A percentile compares a stretch with the other conserved stretches of the same genome.
Conservation (phyloP, 805 yeast genomes). For the Candida lessepsii region DNA sequence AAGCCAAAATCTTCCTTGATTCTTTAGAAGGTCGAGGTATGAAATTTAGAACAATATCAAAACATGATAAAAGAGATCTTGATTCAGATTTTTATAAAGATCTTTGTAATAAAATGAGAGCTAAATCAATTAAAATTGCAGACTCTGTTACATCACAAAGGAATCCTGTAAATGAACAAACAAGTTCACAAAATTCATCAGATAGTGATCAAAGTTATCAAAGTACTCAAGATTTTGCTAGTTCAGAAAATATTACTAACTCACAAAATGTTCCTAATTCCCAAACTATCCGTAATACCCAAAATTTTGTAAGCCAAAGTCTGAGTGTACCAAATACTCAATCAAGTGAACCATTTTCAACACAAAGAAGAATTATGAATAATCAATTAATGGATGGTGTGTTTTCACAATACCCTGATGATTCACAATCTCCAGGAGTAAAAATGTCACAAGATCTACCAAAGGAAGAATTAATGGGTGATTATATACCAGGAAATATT, state of each 20-base stretch:
- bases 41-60: not conserved
- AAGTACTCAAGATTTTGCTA: too few relatives aligned
- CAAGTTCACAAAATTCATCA: too few relatives aligned
- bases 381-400: slow-evolving; percentile 3
- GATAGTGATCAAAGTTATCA: too few relatives aligned
- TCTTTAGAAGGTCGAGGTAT: slow-evolving; percentile 4
- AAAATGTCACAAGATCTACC: not conserved
- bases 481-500: slow-evolving; percentile 1
- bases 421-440: not conserved
- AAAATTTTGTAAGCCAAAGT: too few relatives aligned
- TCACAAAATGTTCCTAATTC: not conserved
- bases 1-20: not conserved
- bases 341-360: not conserved
- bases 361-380: not conserved
- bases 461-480: not conserved
- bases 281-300: too few relatives aligned
- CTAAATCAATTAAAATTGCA: too few relatives aligned
- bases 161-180: too few relatives aligned
- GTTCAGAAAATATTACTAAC: not conserved
- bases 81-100: not conserved
- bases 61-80: not conserved
- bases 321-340: too few relatives aligned
- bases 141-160: too few relatives aligned
- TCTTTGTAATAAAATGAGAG: not conserved
- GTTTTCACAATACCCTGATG: slow-evolving; percentile 1